phyloP scores from a whole-genome alignment of 1,284 basidiomycete genomes.

The Malassezia nana region DNA sequence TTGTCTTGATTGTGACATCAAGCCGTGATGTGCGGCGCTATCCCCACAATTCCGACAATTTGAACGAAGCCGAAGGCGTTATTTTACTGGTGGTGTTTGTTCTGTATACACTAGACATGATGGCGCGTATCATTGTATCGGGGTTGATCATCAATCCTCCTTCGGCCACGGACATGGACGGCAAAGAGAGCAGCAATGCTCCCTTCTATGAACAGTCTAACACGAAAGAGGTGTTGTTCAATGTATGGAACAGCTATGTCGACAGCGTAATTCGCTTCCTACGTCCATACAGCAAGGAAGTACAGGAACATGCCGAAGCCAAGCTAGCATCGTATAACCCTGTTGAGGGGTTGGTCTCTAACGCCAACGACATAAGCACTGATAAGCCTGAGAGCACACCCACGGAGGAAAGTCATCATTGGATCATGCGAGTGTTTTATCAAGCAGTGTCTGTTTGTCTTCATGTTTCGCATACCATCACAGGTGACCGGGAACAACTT shows the following conservation, averaged over 20 bases:
- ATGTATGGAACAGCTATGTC: not conserved
- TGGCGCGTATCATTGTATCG: slow-evolving; percentile 79
- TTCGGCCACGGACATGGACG: slow-evolving; percentile 15
- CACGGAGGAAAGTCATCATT: not conserved
- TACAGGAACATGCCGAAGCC: slow-evolving; percentile 1
- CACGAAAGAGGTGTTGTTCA: not conserved
- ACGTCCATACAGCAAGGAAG: slow-evolving; percentile 5
- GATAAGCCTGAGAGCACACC: not conserved
- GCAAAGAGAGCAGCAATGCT: not conserved
- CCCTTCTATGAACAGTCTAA: slow-evolving; percentile 5
- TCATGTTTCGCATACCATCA: slow-evolving; percentile 15
- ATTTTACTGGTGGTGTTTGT: slow-evolving; percentile 71
- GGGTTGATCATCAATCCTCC: slow-evolving; percentile 78
- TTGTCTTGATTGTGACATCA: slow-evolving; percentile 73
- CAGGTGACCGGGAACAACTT: slow-evolving; percentile 1
- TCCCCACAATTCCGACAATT: slow-evolving; percentile 72
- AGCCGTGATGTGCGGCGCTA: slow-evolving; percentile 65
- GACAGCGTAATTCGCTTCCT: not conserved
- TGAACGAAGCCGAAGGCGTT: not conserved
- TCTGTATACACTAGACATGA: slow-evolving; percentile 79
- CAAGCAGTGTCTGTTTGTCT: not conserved
- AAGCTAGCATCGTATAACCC: slow-evolving; percentile 3
- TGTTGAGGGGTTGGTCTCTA: slow-evolving; percentile 1
- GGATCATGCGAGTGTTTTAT: not conserved
- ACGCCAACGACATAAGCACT: not conserved